Evolutionary conservation across 257 asterid genomes (phyloP).

Genomic region (Przewalskia tangutica): DNA sequence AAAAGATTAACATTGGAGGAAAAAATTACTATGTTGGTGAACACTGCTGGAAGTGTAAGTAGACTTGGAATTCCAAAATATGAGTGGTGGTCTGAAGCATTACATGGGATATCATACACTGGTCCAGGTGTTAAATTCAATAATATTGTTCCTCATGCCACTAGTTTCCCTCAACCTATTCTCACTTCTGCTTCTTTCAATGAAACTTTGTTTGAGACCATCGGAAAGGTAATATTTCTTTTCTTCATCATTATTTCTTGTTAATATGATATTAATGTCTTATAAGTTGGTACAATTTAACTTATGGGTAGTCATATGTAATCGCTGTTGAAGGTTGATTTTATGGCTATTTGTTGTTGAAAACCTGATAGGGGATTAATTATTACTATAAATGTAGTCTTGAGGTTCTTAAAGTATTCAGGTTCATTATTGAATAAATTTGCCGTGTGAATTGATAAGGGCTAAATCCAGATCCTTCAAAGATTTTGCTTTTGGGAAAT

Average conservation of each 20-base stretch:
- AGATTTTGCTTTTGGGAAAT: conserved; percentile 11
- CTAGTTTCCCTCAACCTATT: conserved; percentile 70
- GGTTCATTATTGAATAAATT: not conserved
- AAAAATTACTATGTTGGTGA: conserved; percentile 58
- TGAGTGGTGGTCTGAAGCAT: conserved; percentile 88
- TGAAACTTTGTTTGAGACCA: conserved; percentile 35
- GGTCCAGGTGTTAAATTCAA: conserved; percentile 55
- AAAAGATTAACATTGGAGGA: conserved; percentile 45
- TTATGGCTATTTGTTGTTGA: no score
- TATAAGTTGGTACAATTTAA: not conserved
- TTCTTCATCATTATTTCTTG: not conserved
- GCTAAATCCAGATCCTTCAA: not conserved
- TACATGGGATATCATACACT: conserved; percentile 53
- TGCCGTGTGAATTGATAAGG: not conserved
- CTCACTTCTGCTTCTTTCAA: conserved; percentile 69
- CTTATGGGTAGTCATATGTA: not conserved
- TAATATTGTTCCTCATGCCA: conserved; percentile 52
- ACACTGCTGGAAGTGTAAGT: conserved; percentile 30
- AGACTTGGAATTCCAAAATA: conserved; percentile 65
- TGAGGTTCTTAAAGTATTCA: not conserved
- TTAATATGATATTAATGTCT: not conserved
- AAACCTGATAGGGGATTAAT: no score
- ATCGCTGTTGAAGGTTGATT: not conserved
- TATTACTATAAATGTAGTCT: not conserved
- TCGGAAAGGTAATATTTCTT: conserved; percentile 42